A percentile compares a stretch with the other conserved stretches of the same genome.
These are phyloP conservation scores for Wickerhamiella pararugosa DNA, from an alignment of 1,139 yeast species.

Conservation along the genomic window DNA sequence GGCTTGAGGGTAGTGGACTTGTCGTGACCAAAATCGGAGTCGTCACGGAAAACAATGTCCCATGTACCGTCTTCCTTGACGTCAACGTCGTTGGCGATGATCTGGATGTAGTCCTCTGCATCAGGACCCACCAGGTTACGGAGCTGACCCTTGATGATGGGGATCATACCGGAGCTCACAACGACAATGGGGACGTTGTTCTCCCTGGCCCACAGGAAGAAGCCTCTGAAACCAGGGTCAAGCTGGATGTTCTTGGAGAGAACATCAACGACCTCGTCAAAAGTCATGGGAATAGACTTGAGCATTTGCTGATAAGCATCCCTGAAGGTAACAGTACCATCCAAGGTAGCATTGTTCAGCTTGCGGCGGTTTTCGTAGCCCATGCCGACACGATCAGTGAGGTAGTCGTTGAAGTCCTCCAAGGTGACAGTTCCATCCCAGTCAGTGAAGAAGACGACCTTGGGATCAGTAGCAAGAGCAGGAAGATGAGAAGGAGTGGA, in stretches of 20 bases:
- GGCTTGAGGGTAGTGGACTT: slow-evolving; percentile 71
- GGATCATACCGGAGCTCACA: slow-evolving; percentile 85
- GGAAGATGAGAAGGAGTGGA: slow-evolving; percentile 10
- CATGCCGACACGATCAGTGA: slow-evolving; percentile 81
- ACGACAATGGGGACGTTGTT: slow-evolving; percentile 56
- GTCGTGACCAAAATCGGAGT: slow-evolving; percentile 85
- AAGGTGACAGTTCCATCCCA: slow-evolving; percentile 96
- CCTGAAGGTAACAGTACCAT: slow-evolving; percentile 49
- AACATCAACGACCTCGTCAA: slow-evolving; percentile 63
- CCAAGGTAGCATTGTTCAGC: slow-evolving; percentile 58
- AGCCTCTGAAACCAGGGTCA: slow-evolving; percentile 80
- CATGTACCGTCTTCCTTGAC: slow-evolving; percentile 46
- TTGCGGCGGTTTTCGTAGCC: slow-evolving; percentile 54
- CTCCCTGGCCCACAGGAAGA: slow-evolving; percentile 63
- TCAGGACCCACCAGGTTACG: slow-evolving; percentile 61
- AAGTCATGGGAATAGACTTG: slow-evolving; percentile 58
- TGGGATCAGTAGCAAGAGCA: slow-evolving; percentile 25
- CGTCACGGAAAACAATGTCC: slow-evolving; percentile 77
- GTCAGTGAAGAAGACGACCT: slow-evolving; percentile 84
- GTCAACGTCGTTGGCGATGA: slow-evolving; percentile 66
- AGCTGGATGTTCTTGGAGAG: slow-evolving; percentile 39
- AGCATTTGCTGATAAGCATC: slow-evolving; percentile 80
- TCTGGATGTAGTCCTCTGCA: slow-evolving; percentile 57
- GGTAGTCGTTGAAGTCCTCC: slow-evolving; percentile 79
- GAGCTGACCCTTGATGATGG: slow-evolving; percentile 67